Evolutionary conservation across 2,329 filamentous ascomycete species (phyloP), one percentile per base, ranked within the genome.

Genomic region (Sporothrix dimorphospora): DNA sequence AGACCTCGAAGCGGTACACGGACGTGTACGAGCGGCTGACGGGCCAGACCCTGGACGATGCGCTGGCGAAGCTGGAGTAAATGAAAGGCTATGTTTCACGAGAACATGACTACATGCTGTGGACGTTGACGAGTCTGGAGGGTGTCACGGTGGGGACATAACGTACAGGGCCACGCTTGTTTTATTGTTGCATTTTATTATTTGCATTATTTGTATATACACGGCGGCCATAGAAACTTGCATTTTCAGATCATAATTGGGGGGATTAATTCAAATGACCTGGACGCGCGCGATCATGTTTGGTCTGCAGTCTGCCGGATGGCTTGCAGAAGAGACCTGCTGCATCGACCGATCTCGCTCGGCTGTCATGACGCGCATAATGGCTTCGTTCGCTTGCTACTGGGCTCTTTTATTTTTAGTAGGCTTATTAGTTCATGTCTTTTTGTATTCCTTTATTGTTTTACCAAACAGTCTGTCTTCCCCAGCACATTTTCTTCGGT

Each of bases 1-100:
- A 89, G 78, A 97, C 94, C 2, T 85, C 85, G 47, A 86, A 84
- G 71, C 92, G 92, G 81, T 97, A 97, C 79, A 83, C 83, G 75
- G 92, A 97, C 80, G 93, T 91, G 0, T 97, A 89, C 81, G 85
- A 90, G 83, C 87, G 84, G 80, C 83, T 94, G 75, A 91, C 90
- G 0, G 90, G 90, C 4, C 82, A 83, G 75, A 83, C 82, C 24
- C 83, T 85, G 76, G 79, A 81, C 53, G 79, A 79, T 27, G 78
- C 78, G 0, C 69, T 80, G 71, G 74, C 73, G 2, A 76, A 76
- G 57, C 71, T 78, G 40, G 71, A 71, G 49, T 69, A 74, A 27
- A n/a, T 21, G 42, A 11, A n/a, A 2, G 24, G 21, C 3, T 8
- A n/a, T 24, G 45, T 19, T 27, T 5, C 42, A 66, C 40, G 59